These are phyloP conservation scores for Xerocomellus intermedius DNA, from an alignment of 768 basidiomycete genomes.

Conservation along the genomic window DNA sequence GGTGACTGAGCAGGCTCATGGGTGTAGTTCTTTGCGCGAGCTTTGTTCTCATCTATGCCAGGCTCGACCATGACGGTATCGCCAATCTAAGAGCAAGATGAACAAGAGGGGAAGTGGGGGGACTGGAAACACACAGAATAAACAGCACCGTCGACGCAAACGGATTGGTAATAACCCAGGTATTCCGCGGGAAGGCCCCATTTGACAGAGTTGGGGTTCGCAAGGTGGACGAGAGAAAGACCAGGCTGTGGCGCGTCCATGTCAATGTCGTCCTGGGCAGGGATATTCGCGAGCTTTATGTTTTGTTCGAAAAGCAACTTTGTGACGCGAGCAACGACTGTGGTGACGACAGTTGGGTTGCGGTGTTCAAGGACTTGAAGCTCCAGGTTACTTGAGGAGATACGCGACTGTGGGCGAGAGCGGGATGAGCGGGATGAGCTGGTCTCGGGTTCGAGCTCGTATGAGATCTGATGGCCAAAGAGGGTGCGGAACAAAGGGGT, in stretches of 20 bases:
- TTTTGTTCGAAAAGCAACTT: constrained; percentile 46
- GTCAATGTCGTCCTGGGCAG: constrained; percentile 28
- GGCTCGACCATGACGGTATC: constrained; percentile 64
- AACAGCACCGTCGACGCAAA: constrained; percentile 53
- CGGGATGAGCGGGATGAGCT: constrained; percentile 19
- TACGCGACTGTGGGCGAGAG: constrained; percentile 11
- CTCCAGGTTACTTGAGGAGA: constrained; percentile 17
- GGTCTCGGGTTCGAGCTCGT: constrained; percentile 18
- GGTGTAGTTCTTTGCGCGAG: constrained; percentile 40
- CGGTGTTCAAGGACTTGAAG: constrained; percentile 37
- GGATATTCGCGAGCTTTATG: constrained; percentile 38
- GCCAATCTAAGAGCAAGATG: constrained; percentile 45
- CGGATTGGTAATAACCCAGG: constrained; percentile 41
- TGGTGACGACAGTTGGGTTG: constrained; percentile 42
- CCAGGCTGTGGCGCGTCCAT: constrained; percentile 14
- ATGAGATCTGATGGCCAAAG: constrained; percentile 25
- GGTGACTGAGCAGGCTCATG: constrained; percentile 43
- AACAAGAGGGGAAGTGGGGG: background rate
- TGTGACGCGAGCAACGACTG: constrained; percentile 46
- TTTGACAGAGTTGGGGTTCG: constrained; percentile 34
- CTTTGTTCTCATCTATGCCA: constrained; percentile 47
- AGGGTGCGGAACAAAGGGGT: constrained; percentile 43
- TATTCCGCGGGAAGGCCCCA: constrained; percentile 32
- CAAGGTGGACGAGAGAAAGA: constrained; percentile 22
- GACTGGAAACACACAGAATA: constrained; percentile 46